Evolutionary conservation across 2,329 filamentous ascomycete species (phyloP), one percentile per base, ranked within the genome.

Genomic region (Orbilia ellipsospora): DNA sequence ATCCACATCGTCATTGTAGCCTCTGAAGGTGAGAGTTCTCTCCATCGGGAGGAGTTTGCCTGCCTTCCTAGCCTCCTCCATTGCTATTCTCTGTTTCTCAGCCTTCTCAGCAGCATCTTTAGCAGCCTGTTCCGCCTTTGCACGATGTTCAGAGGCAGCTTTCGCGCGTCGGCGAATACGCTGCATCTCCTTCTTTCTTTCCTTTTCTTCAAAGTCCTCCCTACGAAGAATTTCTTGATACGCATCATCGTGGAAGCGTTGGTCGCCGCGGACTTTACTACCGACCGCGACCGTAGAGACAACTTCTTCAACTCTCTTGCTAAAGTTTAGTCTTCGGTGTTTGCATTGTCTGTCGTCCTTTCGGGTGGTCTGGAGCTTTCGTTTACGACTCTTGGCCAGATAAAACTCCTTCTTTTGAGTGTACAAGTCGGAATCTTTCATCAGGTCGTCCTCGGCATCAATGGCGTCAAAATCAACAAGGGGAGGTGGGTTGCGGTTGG

Each of bases 111-210:
- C 91, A 63, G 90, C 88, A 72, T 90, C 88, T 57, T 78, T 75
- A 44, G 78, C 79, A 8, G 94, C 92, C 78, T 90, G 90, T 78
- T 90, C 88, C 2, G 91, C 88, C 77, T 95, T 92, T 84, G 96
- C 95, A 81, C 93, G 90, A 81, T 97, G 94, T 79, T 96, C 91
- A 5, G 93, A 94, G 73, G 96, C 91, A 2, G 93, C 93, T 86
- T 97, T 97, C 82, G 98, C 94, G 16, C 95, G 91, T 51, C 95
- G 90, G 74, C 95, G 89, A 85, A 98, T 99, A 77, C 95, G 91
- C 82, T 99, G 95, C 93, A 99, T 98, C 81, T 99, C 95, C 85
- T 99, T 99, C 85, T 99, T 99, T 78, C 95, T 92, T 83, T 99
- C 95, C 84, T 99, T 99, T 83, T 99, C 95, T 76, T 80, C 79